Base-by-base conservation (phyloP, 257 asterid genomes). In the Nicotiana tabacum region DNA sequence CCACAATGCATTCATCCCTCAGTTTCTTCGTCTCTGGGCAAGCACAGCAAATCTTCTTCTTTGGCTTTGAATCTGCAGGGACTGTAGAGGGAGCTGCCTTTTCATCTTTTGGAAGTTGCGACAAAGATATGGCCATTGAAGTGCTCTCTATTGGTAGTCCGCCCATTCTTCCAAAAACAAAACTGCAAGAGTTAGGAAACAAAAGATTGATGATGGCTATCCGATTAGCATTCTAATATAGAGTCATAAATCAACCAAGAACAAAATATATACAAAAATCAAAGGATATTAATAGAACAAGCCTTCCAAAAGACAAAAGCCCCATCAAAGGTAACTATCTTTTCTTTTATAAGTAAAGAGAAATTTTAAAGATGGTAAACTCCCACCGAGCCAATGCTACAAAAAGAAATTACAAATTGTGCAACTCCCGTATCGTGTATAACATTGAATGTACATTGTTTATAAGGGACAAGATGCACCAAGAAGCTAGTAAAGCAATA, bases 21-120 rank as follows among this genome's bases (percentile, higher is more conserved):
- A 91, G 85, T 91, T 88, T 92, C 90, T 95, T 95, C 11, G 99
- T 95, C 10, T 93, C 97, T 0, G 98, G 98, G 89, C 98, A 95
- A 62, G 99, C 98, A 83, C 98, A 95, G 17, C 98, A 95, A 6
- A 95, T 93, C 94, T 93, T 95, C 92, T 95, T 95, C 93, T 87
- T 93, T 43, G 95, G 98, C 89, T 91, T 95, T 61, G 93, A 83
- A 85, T 90, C 78, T 1, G 78, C 95, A 1, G 90, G 48, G n/a
- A 33, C 89, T 12, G 91, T 83, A 29, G 88, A 83, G 3, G 85
- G n/a, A 37, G 83, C 76, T 6, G 92, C 69, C 27, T 85, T 86
- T 83, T 89, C 83, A 82, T 88, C 94, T 82, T 90, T 87, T 76
- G 69, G 85, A 7, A 89, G 27, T 61, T 84, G 88, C 8, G 84